Evolutionary conservation across 805 yeast genomes (phyloP), one percentile per base, ranked within the genome.

Genomic region (Myxozyma neotropica): DNA sequence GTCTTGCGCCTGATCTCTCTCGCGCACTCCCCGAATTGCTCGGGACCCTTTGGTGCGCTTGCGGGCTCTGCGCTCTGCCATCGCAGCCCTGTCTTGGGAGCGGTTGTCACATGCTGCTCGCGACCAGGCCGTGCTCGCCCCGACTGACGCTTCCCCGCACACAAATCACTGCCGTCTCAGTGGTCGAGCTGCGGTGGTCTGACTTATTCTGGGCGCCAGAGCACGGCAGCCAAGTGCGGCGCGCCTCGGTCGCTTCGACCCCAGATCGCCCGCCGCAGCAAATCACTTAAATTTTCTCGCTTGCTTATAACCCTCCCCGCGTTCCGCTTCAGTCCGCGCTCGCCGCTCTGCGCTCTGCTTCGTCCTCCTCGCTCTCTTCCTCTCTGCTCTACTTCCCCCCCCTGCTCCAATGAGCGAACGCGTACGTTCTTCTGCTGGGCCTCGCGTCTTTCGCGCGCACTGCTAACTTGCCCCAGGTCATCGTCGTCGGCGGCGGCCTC

Each of bases 401-500:
- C 19, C 17, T 13, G 5, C 31, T 35, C 31, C 33, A 5, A 49
- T 54, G 57, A 36, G 46, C n/a, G 57, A 54, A 33, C 52, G 57
- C 15, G 57, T 54, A 54, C 4, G 57, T 35, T 33, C 3, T 13
- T 27, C 47, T 13, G 6, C 33, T 29, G 33, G 6, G 10, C 10
- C 33, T 10, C 10, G 33, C 33, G 6, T 10, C 33, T 6, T 10
- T 29, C 33, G 10, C 33, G 33, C n/a, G 33, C 33, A 29, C 33
- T 29, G 33, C 6, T 10, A 29, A n/a, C n/a, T n/a, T n/a, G 33
- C 47, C 4, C 5, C 40, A 66, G 60, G 70, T 83, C 7, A 77
- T 84, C 33, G 75, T 84, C 19, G 86, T 84, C 39, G 88, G 88
- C 3, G 86, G 86, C 5, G 88, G 88, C 0, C 73, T 84, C 36